Conservation (phyloP, 352 stramenopile species). For the Phytophthora kernoviae region DNA sequence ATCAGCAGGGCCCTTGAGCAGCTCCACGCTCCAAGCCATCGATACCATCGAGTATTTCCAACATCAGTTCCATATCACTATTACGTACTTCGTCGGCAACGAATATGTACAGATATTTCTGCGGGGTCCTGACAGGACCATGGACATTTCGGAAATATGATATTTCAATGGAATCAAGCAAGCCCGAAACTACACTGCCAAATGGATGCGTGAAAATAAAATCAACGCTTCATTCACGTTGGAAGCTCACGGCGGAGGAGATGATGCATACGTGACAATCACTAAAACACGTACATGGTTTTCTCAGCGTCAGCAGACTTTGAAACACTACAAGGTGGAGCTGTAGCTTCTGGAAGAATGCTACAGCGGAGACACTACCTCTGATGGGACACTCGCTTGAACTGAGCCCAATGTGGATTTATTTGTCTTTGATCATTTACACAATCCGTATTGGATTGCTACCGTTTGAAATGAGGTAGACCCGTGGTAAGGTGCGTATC, state of each 20-base stretch:
- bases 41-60: too few relatives aligned
- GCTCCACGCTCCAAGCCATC: too few relatives aligned
- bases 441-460: too few relatives aligned
- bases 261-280: conserved; percentile 13
- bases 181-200: background rate
- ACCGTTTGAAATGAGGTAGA: too few relatives aligned
- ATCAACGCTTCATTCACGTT: conserved; percentile 8
- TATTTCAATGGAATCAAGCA: background rate
- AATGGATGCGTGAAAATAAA: conserved; percentile 3
- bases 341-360: background rate
- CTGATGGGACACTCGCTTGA: background rate
- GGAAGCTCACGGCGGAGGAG: background rate
- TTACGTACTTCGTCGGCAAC: background rate
- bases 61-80: too few relatives aligned
- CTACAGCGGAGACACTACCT: background rate
- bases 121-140: background rate
- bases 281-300: conserved; percentile 8
- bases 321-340: conserved; percentile 9
- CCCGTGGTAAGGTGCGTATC: too few relatives aligned
- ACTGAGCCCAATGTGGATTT: background rate
- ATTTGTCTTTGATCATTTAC: too few relatives aligned
- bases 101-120: background rate
- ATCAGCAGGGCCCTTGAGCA: too few relatives aligned
- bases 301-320: background rate
- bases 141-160: background rate